phyloP scores from a whole-genome alignment of 2,329 filamentous ascomycete genomes.

The Hypomyces perniciosus region DNA sequence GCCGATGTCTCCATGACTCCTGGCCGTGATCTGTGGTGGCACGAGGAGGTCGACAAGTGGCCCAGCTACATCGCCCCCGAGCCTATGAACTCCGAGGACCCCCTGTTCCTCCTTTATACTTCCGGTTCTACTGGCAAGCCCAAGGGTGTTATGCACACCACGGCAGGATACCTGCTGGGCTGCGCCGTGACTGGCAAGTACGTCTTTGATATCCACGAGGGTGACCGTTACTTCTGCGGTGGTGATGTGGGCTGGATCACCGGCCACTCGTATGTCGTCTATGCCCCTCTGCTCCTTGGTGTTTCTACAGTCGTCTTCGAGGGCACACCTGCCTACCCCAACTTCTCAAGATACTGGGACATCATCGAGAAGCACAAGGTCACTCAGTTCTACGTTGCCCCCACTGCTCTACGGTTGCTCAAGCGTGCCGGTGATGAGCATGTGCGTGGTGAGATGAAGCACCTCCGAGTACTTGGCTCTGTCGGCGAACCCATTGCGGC shows the following conservation, averaged over 20 bases:
- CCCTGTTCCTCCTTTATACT: slow-evolving; percentile 95
- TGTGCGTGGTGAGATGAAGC: slow-evolving; percentile 83
- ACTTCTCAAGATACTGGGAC: slow-evolving; percentile 98
- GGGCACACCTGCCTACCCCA: slow-evolving; percentile 92
- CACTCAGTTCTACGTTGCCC: slow-evolving; percentile 97
- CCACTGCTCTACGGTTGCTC: slow-evolving; percentile 83
- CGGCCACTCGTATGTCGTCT: slow-evolving; percentile 96
- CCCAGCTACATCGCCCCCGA: slow-evolving; percentile 87
- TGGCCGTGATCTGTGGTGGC: slow-evolving; percentile 94
- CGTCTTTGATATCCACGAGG: slow-evolving; percentile 94
- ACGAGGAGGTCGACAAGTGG: slow-evolving; percentile 97
- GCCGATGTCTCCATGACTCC: slow-evolving; percentile 85
- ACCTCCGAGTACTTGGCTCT: slow-evolving; percentile 83
- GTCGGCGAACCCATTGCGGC: slow-evolving; percentile 97
- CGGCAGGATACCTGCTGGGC: slow-evolving; percentile 88
- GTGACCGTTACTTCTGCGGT: slow-evolving; percentile 93
- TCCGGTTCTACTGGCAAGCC: slow-evolving; percentile 97
- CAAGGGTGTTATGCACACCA: slow-evolving; percentile 98
- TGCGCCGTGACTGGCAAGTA: slow-evolving; percentile 95
- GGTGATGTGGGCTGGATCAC: slow-evolving; percentile 99
- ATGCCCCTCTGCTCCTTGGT: slow-evolving; percentile 87
- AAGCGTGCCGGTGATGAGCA: slow-evolving; percentile 95
- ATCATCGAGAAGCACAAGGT: slow-evolving; percentile 93
- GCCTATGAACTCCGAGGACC: slow-evolving; percentile 87
- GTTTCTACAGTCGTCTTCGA: slow-evolving; percentile 95